A percentile compares a stretch with the other conserved stretches of the same genome.
phyloP scores from a whole-genome alignment of 805 yeast genomes.

The Kodamaea jinghongensis region DNA sequence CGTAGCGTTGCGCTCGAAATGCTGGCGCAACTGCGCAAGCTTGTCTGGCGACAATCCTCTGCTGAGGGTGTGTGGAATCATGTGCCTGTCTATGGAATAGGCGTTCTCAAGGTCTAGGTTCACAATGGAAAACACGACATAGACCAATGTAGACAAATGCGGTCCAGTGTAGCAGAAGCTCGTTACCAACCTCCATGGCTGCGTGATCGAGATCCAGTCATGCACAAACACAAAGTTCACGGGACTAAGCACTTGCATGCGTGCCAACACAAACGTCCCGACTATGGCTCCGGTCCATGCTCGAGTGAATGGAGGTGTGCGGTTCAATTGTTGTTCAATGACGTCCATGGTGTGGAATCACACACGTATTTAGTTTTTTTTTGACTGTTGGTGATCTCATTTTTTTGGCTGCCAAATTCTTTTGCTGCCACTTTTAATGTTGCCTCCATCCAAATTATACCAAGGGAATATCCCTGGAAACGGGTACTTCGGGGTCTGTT shows the following conservation, averaged over 20 bases:
- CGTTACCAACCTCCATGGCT: conserved; percentile 39
- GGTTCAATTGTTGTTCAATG: conserved; percentile 12
- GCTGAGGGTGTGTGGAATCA: conserved; percentile 1
- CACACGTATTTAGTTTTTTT: too few relatives aligned
- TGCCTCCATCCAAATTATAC: conserved; percentile 7
- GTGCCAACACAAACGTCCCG: conserved; percentile 18
- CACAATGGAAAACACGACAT: too few relatives aligned
- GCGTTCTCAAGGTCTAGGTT: background rate
- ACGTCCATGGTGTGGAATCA: conserved; percentile 16
- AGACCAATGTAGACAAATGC: too few relatives aligned
- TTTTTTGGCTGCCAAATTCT: background rate
- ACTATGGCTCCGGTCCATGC: conserved; percentile 28
- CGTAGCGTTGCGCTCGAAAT: background rate
- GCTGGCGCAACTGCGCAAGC: background rate
- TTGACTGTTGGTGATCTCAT: background rate
- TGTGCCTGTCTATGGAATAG: conserved; percentile 11
- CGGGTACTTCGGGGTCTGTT: conserved; percentile 8
- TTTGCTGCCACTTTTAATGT: background rate
- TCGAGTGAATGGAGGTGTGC: conserved; percentile 22
- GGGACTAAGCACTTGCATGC: conserved; percentile 18
- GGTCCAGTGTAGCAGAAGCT: conserved; percentile 33
- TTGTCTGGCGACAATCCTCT: background rate
- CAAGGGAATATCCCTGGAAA: conserved; percentile 9
- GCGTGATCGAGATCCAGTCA: conserved; percentile 23
- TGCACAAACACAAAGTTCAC: conserved; percentile 25